Percentiles rank a stretch among this genome's conserved stretches.
Evolutionary conservation across 192 early-diverging fungal genomes (phyloP).

Genomic region (Coemansia sp.): DNA sequence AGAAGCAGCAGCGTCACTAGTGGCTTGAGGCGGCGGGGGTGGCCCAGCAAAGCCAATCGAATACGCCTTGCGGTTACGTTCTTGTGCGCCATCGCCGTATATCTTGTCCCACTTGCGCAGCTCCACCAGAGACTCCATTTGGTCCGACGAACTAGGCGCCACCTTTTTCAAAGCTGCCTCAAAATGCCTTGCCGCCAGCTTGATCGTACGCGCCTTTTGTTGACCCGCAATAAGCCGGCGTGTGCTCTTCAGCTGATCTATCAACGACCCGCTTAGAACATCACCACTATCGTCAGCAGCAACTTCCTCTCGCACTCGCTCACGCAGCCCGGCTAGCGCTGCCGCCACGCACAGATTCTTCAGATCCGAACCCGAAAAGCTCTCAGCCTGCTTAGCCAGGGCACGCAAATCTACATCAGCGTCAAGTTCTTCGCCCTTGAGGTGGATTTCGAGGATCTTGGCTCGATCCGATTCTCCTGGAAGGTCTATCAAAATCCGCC

Average conservation of each 20-base stretch:
- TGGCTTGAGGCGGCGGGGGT: background rate
- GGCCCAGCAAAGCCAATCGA: constrained; percentile 43
- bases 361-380: constrained; percentile 92
- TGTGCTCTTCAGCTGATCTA: constrained; percentile 39
- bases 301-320: constrained; percentile 60
- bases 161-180: constrained; percentile 82
- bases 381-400: constrained; percentile 71
- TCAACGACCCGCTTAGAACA: constrained; percentile 37
- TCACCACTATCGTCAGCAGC: constrained; percentile 9
- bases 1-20: background rate
- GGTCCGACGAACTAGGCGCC: constrained; percentile 85
- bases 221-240: constrained; percentile 7
- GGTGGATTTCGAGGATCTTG: constrained; percentile 74
- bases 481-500: constrained; percentile 89
- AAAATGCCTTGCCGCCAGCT: constrained; percentile 66
- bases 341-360: constrained; percentile 95
- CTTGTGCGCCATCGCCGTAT: constrained; percentile 80
- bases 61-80: constrained; percentile 38
- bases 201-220: constrained; percentile 12
- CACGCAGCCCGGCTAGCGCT: constrained; percentile 67
- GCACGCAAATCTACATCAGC: constrained; percentile 60
- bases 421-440: constrained; percentile 78
- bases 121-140: constrained; percentile 87
- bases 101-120: constrained; percentile 88
- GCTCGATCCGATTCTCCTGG: constrained; percentile 76